Evolutionary conservation across 805 yeast genomes (phyloP).

Genomic region (Barnettozyma botsteinii): DNA sequence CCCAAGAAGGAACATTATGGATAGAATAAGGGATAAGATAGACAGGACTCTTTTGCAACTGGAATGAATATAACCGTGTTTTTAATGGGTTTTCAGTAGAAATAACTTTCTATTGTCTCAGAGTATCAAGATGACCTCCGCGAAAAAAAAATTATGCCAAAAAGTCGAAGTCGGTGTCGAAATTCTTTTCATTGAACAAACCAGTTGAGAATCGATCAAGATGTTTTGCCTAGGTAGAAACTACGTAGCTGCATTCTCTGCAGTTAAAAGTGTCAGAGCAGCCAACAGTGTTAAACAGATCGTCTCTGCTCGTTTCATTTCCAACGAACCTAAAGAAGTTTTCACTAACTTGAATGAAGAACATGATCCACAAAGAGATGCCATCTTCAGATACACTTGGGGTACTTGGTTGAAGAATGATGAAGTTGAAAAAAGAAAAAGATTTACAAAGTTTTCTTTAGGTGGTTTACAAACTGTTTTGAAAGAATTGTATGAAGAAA

Average conservation of each 20-base stretch:
- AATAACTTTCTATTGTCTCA: too few relatives aligned
- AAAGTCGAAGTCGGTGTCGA: background rate
- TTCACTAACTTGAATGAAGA: conserved; percentile 54
- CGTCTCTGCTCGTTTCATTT: conserved; percentile 22
- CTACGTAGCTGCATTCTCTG: background rate
- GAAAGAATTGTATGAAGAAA: conserved; percentile 36
- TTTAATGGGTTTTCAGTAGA: too few relatives aligned
- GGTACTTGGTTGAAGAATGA: conserved; percentile 92
- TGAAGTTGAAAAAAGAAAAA: conserved; percentile 59
- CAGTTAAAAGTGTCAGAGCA: background rate
- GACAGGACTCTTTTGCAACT: too few relatives aligned
- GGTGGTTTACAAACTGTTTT: conserved; percentile 63
- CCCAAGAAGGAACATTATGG: too few relatives aligned
- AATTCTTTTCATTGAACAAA: background rate
- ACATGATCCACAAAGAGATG: conserved; percentile 59
- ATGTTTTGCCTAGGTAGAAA: conserved; percentile 18
- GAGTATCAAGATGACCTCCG: too few relatives aligned
- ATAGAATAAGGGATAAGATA: too few relatives aligned
- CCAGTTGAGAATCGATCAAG: background rate
- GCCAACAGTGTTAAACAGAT: background rate
- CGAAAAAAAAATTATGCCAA: background rate
- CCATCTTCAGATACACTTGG: conserved; percentile 87
- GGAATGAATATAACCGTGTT: too few relatives aligned
- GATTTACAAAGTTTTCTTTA: conserved; percentile 77
- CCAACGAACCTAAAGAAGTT: conserved; percentile 28